Conservation (phyloP, 345 rosid species). For the Litchi chinensis region DNA sequence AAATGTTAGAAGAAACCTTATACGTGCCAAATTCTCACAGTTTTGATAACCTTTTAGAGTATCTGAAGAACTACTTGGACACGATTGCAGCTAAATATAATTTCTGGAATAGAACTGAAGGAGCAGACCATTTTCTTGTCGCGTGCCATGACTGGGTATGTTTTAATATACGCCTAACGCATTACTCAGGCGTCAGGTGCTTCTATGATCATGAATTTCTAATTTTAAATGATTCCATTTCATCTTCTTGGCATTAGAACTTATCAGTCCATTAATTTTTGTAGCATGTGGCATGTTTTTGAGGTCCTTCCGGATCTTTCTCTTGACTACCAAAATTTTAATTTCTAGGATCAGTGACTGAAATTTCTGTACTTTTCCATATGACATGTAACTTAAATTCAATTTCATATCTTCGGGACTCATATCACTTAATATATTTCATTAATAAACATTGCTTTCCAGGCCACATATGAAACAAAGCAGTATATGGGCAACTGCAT, state of each 20-base stretch:
- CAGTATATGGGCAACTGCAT: conserved; percentile 70
- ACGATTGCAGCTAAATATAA: conserved; percentile 58
- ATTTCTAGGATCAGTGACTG: too few species aligned
- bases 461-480: conserved; percentile 86
- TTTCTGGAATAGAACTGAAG: conserved; percentile 90
- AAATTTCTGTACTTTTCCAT: too few species aligned
- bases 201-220: neutral
- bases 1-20: conserved; percentile 66
- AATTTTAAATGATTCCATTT: conserved; percentile 5
- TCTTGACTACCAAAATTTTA: too few species aligned
- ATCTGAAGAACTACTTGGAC: conserved; percentile 64
- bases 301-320: too few species aligned
- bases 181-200: too few species aligned
- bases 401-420: neutral
- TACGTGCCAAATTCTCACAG: conserved; percentile 74
- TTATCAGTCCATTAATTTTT: neutral
- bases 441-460: conserved; percentile 27
- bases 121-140: conserved; percentile 89
- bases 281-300: neutral
- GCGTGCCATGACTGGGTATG: conserved; percentile 99
- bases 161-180: neutral
- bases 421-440: neutral
- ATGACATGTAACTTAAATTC: too few species aligned
- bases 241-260: neutral
- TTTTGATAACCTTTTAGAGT: conserved; percentile 58